A percentile compares a stretch with the other conserved stretches of the same genome.
Conservation (phyloP, 345 rosid species). For the Salix caprea region DNA sequence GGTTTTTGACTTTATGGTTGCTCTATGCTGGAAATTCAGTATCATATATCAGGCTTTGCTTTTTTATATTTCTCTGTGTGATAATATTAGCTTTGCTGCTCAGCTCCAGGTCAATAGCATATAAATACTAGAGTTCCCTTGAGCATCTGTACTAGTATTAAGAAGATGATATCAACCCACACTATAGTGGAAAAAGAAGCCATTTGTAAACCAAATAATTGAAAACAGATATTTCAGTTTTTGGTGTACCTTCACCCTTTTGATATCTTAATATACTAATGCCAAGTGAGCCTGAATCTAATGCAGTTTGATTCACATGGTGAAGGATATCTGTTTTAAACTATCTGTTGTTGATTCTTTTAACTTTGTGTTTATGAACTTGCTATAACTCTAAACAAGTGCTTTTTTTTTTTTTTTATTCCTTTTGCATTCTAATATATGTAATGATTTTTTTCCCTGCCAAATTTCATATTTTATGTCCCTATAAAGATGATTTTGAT, state of each 20-base stretch:
- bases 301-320: neutral
- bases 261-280: neutral
- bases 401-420: neutral
- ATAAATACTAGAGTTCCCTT: neutral
- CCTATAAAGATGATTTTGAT: slow-evolving; percentile 15
- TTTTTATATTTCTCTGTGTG: neutral
- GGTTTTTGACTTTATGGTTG: neutral
- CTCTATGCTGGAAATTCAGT: neutral
- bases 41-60: neutral
- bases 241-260: neutral
- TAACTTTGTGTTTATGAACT: neutral
- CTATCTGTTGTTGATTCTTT: neutral
- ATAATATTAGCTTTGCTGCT: neutral
- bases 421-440: neutral
- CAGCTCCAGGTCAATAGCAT: neutral
- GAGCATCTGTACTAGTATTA: neutral
- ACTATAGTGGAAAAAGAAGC: neutral
- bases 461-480: neutral
- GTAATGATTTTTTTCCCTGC: neutral
- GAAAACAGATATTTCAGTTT: neutral
- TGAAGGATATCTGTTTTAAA: neutral
- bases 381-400: neutral
- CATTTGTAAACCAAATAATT: neutral
- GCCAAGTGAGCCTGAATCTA: neutral
- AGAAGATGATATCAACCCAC: neutral